Conservation (phyloP, 1,284 basidiomycete species). For the Ceratobasidium papillatum region DNA sequence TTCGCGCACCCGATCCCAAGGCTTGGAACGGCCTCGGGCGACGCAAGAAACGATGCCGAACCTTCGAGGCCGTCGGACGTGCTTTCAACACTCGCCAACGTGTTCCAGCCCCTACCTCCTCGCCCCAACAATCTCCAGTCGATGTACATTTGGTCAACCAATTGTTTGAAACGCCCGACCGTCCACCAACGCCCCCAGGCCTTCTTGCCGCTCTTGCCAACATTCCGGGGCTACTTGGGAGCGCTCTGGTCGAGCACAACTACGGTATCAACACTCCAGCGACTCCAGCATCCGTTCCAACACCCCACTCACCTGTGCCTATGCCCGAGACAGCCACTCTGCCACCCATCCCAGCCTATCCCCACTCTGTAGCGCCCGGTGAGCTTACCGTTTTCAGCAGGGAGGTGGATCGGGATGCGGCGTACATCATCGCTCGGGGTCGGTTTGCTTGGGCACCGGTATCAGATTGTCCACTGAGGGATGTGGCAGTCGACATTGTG, state of each 20-base stretch:
- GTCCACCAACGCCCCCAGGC: not conserved
- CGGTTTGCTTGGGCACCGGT: not conserved
- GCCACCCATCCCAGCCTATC: not conserved
- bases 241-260: not conserved
- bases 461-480: not conserved
- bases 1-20: not conserved
- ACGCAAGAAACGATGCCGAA: not conserved
- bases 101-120: too few species aligned
- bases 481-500: not conserved
- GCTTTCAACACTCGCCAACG: too few species aligned
- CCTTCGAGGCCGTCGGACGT: too few species aligned
- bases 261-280: not conserved
- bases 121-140: too few species aligned
- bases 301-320: not conserved
- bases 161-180: too few species aligned
- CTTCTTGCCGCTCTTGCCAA: not conserved
- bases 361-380: not conserved
- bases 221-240: not conserved
- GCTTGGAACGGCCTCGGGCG: too few species aligned
- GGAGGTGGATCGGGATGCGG: not conserved
- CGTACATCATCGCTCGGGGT: not conserved
- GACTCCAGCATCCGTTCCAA: not conserved
- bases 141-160: too few species aligned
- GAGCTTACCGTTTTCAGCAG: not conserved
- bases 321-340: not conserved